These are phyloP conservation scores for Buddleja alternifolia DNA, from an alignment of 257 asterid species.

Conservation along the genomic window DNA sequence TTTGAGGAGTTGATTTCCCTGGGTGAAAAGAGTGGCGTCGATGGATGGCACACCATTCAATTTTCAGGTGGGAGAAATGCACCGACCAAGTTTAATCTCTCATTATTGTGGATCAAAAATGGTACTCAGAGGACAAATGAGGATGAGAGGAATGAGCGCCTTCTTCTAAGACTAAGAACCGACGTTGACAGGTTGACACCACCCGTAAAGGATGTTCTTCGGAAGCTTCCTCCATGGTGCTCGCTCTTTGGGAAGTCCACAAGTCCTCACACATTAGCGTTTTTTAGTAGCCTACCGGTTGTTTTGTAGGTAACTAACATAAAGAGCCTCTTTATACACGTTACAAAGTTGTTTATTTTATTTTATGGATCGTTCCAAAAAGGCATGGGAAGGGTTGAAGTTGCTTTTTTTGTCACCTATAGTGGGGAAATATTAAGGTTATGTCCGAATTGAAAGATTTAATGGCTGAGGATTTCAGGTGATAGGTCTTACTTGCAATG, in stretches of 20 bases:
- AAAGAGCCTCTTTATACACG: too few relatives aligned
- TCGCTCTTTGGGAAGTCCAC: conserved; percentile 88
- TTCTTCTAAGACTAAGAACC: conserved; percentile 68
- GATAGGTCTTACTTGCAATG: too few relatives aligned
- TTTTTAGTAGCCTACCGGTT: conserved; percentile 56
- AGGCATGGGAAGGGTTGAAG: too few relatives aligned
- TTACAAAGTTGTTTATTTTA: too few relatives aligned
- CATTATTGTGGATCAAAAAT: conserved; percentile 55
- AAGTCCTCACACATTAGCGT: conserved; percentile 74
- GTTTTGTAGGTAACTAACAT: conserved; percentile 33
- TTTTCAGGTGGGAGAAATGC: conserved; percentile 83
- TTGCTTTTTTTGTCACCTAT: too few relatives aligned
- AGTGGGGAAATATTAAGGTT: too few relatives aligned
- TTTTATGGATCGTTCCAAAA: too few relatives aligned
- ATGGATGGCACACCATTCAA: conserved; percentile 89
- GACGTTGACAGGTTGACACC: conserved; percentile 71
- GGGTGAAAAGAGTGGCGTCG: conserved; percentile 56
- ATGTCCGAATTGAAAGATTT: too few relatives aligned
- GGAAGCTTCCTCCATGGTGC: conserved; percentile 86
- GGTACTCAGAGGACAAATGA: conserved; percentile 13
- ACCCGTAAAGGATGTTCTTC: conserved; percentile 43
- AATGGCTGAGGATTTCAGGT: too few relatives aligned
- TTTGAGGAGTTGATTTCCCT: conserved; percentile 60
- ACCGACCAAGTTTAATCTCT: conserved; percentile 67
- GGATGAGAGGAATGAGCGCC: conserved; percentile 29